Conservation (phyloP, 345 rosid genomes). For the Euphorbia peplus region DNA sequence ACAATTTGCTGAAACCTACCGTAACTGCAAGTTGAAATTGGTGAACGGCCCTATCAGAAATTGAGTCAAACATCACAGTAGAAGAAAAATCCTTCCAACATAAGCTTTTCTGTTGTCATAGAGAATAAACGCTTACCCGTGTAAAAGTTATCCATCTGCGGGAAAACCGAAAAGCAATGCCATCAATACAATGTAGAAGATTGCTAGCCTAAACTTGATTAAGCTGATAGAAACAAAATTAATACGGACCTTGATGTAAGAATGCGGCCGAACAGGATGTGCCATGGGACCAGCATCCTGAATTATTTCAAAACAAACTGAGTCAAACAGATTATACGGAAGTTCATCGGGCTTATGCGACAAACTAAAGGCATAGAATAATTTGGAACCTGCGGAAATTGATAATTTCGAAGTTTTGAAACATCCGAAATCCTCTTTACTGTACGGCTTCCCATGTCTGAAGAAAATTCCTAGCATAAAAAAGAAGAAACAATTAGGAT, state of each 20-base stretch:
- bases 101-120: constrained; percentile 1
- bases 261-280: constrained; percentile 97
- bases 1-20: constrained; percentile 42
- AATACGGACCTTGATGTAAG: constrained; percentile 82
- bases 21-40: constrained; percentile 64
- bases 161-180: constrained; percentile 20
- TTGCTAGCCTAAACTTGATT: constrained; percentile 8
- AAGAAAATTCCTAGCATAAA: constrained; percentile 81
- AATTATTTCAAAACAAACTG: constrained; percentile 9
- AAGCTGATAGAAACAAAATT: not conserved
- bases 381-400: constrained; percentile 77
- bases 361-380: not conserved
- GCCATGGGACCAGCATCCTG: constrained; percentile 99
- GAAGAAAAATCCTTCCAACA: constrained; percentile 16
- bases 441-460: constrained; percentile 98
- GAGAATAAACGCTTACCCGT: constrained; percentile 59
- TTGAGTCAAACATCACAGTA: constrained; percentile 18
- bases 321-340: not conserved
- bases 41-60: constrained; percentile 24
- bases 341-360: not conserved
- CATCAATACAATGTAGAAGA: constrained; percentile 16
- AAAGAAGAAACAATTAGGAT: not conserved
- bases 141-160: constrained; percentile 98
- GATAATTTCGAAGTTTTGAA: constrained; percentile 80
- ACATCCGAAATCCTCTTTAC: constrained; percentile 97